phyloP scores from a whole-genome alignment of 148 eudicot species.

The Camellia japonica region DNA sequence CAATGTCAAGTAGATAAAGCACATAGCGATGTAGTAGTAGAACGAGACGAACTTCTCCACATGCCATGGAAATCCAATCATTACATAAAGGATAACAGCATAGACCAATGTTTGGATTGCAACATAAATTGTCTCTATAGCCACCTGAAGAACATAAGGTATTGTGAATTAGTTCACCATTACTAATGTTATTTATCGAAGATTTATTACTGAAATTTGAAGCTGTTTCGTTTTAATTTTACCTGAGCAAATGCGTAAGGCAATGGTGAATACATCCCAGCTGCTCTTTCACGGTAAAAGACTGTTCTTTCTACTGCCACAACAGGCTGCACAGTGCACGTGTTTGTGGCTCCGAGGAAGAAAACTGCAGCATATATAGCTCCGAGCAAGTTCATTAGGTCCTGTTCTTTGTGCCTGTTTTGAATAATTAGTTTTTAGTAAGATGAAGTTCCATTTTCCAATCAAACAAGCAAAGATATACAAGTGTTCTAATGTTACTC shows the following conservation, averaged over 20 bases:
- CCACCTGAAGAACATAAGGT: not conserved
- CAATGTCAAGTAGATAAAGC: constrained; percentile 12
- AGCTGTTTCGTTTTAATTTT: not conserved
- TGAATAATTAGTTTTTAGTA: not conserved
- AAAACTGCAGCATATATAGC: constrained; percentile 43
- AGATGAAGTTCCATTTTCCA: not conserved
- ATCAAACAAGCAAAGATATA: not conserved
- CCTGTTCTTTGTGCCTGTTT: constrained; percentile 38
- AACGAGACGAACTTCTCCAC: constrained; percentile 10
- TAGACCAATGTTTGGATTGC: constrained; percentile 15
- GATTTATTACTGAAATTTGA: not conserved
- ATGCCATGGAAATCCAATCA: constrained; percentile 16
- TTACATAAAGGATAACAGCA: constrained; percentile 12
- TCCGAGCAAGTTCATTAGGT: constrained; percentile 35
- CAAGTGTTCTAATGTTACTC: constrained; percentile 10
- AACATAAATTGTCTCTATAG: constrained; percentile 14
- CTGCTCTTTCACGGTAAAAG: constrained; percentile 51
- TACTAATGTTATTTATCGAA: not conserved
- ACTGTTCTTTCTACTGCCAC: constrained; percentile 51
- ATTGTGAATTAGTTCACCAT: not conserved
- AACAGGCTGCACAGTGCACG: constrained; percentile 39
- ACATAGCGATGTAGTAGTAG: constrained; percentile 17
- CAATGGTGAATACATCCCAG: constrained; percentile 48
- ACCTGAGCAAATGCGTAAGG: constrained; percentile 55
- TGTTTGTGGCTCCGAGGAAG: constrained; percentile 48